Conservation (phyloP, 495 filamentous ascomycete species). For the Penicillium dipodomyicola region DNA sequence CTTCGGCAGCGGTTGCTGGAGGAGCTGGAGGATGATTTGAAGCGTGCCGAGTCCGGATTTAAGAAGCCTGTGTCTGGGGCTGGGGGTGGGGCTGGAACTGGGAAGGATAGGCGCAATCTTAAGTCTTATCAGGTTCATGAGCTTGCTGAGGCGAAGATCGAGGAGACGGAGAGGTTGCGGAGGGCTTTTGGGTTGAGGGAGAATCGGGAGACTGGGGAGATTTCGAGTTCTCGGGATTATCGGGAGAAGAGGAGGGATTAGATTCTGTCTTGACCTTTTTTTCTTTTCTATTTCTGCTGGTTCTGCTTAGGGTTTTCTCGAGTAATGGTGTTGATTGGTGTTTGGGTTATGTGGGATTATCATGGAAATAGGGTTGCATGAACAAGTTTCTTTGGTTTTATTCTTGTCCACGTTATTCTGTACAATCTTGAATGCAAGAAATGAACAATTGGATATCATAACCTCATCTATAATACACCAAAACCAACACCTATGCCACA, state of each 20-base stretch:
- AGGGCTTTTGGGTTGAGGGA: constrained; percentile 85
- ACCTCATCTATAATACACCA: constrained; percentile 28
- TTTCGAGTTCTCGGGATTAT: constrained; percentile 45
- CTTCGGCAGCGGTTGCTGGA: constrained; percentile 28
- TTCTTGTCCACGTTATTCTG: background rate
- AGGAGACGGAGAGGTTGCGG: constrained; percentile 85
- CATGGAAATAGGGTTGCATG: constrained; percentile 3
- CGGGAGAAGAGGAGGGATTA: constrained; percentile 35
- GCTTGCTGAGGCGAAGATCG: constrained; percentile 91
- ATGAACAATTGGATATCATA: constrained; percentile 27
- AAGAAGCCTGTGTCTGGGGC: constrained; percentile 2
- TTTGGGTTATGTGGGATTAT: background rate
- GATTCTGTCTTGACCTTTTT: background rate
- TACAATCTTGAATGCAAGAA: constrained; percentile 12
- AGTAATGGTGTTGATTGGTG: constrained; percentile 11
- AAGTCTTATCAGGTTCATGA: constrained; percentile 97
- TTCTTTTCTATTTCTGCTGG: background rate
- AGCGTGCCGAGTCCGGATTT: constrained; percentile 3
- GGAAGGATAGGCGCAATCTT: constrained; percentile 51
- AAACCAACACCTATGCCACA: constrained; percentile 23
- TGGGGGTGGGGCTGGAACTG: background rate
- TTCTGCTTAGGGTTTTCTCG: background rate
- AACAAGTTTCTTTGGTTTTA: constrained; percentile 3
- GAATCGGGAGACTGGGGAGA: constrained; percentile 87
- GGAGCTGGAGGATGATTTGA: constrained; percentile 34